These are phyloP conservation scores for Penstemon barbatus DNA, from an alignment of 257 asterid species.

Conservation along the genomic window DNA sequence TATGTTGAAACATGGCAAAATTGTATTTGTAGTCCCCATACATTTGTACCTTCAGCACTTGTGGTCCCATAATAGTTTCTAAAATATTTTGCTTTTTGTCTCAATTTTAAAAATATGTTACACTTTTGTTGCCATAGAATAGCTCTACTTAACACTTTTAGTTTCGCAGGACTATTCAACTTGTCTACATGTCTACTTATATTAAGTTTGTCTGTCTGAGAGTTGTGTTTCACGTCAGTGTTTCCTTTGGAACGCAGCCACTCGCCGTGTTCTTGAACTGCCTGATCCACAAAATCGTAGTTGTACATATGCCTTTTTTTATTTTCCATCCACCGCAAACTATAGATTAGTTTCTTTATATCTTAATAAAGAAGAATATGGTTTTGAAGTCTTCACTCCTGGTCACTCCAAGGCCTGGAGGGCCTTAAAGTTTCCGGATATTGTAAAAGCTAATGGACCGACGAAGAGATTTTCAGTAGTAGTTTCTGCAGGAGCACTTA, in stretches of 20 bases:
- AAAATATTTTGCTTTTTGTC: too few relatives aligned
- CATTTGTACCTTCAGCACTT: too few relatives aligned
- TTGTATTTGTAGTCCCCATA: too few relatives aligned
- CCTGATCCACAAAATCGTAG: conserved; percentile 20
- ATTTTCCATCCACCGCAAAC: conserved; percentile 10
- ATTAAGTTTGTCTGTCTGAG: too few relatives aligned
- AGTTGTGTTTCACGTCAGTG: neutral
- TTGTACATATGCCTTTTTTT: neutral
- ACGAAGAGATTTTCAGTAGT: neutral
- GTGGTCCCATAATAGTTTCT: too few relatives aligned
- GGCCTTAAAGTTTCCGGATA: conserved; percentile 14
- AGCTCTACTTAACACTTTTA: too few relatives aligned
- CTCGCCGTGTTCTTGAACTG: conserved; percentile 19
- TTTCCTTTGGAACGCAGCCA: conserved; percentile 32
- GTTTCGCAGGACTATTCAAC: too few relatives aligned
- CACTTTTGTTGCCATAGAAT: too few relatives aligned
- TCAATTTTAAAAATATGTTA: too few relatives aligned
- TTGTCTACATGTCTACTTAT: too few relatives aligned
- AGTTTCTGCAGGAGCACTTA: conserved; percentile 8
- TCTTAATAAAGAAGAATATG: neutral
- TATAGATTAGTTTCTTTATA: conserved; percentile 24
- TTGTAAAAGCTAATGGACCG: neutral
- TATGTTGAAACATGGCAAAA: neutral
- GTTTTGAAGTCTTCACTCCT: conserved; percentile 26
- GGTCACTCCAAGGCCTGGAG: conserved; percentile 36